Percentiles rank a stretch among this genome's conserved stretches.
phyloP scores from a whole-genome alignment of 2,329 filamentous ascomycete species.

The Sporothrix globosa region DNA sequence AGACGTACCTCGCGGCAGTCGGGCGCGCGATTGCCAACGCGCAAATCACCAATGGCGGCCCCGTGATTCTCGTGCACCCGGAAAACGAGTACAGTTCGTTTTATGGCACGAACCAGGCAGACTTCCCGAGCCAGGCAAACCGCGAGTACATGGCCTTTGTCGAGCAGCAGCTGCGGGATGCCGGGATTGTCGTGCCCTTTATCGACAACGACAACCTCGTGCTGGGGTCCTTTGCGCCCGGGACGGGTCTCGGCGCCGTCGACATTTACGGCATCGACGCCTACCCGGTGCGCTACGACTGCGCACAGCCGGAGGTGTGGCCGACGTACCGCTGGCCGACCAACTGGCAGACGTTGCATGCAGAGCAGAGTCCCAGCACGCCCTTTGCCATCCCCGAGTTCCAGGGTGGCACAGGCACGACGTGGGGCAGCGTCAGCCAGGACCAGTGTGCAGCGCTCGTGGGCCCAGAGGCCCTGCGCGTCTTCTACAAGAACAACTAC shows the following conservation, averaged over 20 bases:
- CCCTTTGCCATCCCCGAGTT: constrained; percentile 1
- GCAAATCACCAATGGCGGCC: not conserved
- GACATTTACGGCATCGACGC: constrained; percentile 12
- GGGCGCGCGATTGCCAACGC: not conserved
- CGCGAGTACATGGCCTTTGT: constrained; percentile 30
- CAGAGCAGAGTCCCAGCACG: not conserved
- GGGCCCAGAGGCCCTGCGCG: not conserved
- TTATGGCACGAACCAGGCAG: not conserved
- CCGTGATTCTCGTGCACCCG: not conserved
- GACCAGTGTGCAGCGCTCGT: constrained; percentile 11
- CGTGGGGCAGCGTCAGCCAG: constrained; percentile 5
- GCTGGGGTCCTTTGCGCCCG: not conserved
- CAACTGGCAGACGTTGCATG: constrained; percentile 1
- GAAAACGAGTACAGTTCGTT: constrained; percentile 3
- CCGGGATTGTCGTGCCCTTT: constrained; percentile 32
- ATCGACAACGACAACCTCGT: constrained; percentile 30
- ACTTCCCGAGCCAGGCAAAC: not conserved
- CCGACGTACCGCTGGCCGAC: constrained; percentile 4
- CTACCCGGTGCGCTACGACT: constrained; percentile 9
- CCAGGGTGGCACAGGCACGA: constrained; percentile 2
- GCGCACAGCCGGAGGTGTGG: constrained; percentile 10
- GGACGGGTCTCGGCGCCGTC: not conserved
- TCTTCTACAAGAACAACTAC: constrained; percentile 15
- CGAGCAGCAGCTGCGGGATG: constrained; percentile 17
- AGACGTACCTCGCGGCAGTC: not conserved